phyloP scores from a whole-genome alignment of 1,284 basidiomycete species.

The Sporisorium reilianum region DNA sequence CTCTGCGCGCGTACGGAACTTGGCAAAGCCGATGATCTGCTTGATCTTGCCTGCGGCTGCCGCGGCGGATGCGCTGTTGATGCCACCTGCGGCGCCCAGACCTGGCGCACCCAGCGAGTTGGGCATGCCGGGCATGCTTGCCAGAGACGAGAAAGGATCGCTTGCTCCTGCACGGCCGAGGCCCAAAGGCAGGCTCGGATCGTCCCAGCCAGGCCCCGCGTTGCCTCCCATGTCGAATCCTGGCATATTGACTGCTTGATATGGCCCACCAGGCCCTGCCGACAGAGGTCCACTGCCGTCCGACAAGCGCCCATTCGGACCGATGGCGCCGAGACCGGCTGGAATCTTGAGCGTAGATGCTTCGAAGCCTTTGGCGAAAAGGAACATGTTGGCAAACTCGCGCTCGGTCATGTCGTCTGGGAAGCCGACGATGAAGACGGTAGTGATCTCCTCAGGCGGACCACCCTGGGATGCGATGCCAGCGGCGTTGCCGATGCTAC shows the following conservation, averaged over 20 bases:
- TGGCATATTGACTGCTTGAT: slow-evolving; percentile 60
- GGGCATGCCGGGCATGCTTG: slow-evolving; percentile 39
- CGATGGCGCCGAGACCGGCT: slow-evolving; percentile 77
- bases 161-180: slow-evolving; percentile 49
- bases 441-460: slow-evolving; percentile 85
- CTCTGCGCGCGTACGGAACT: slow-evolving; percentile 88
- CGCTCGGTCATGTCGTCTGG: slow-evolving; percentile 99
- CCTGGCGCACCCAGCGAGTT: slow-evolving; percentile 31
- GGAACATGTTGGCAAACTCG: slow-evolving; percentile 99
- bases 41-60: slow-evolving; percentile 70
- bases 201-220: slow-evolving; percentile 42
- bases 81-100: slow-evolving; percentile 24
- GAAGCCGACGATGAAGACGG: slow-evolving; percentile 98
- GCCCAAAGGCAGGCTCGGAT: slow-evolving; percentile 49
- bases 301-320: slow-evolving; percentile 31
- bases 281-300: slow-evolving; percentile 37
- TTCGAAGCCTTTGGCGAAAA: slow-evolving; percentile 94
- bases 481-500: slow-evolving; percentile 22
- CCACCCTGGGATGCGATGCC: slow-evolving; percentile 23
- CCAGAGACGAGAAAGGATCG: slow-evolving; percentile 47
- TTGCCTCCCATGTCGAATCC: slow-evolving; percentile 45
- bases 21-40: slow-evolving; percentile 98
- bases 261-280: slow-evolving; percentile 51
- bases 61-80: slow-evolving; percentile 21
- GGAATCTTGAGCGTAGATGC: slow-evolving; percentile 98